Evolutionary conservation across 2,329 filamentous ascomycete genomes (phyloP), one percentile per base, ranked within the genome.

Genomic region (Phoma sp.): DNA sequence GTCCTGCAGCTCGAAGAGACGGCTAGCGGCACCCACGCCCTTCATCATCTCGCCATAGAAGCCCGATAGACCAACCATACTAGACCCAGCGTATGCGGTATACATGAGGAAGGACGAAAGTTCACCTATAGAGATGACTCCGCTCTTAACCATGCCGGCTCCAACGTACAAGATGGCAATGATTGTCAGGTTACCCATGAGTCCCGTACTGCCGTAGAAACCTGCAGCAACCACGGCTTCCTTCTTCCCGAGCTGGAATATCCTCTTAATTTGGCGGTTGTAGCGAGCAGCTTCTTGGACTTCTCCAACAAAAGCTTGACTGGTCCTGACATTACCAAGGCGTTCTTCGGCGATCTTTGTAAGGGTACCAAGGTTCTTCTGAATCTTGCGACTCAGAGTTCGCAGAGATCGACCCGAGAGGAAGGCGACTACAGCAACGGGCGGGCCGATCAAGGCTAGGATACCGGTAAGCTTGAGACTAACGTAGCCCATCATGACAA

Each of bases 21-120:
- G 89, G 69, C 90, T 96, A n/a, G 95, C 95, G 37, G 95, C 95
- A 68, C 96, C 95, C 4, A 96, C 94, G 37, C 96, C 96, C 76
- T 99, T 99, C 95, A 99, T 99, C 58, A 99, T 83, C 74, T 99
- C 95, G 0, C 93, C 96, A 77, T 97, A 99, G 78, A 99, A 99
- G 52, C 91, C 92, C 4, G 92, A 96, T 1, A 99, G 81, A 4
- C 95, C 95, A 65, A 98, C 96, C 61, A 99, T 85, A 76, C 91
- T 96, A 43, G 91, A 95, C 17, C 87, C 87, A 48, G 87, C 87
- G 65, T 88, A 98, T 3, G 91, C 94, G 3, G 93, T 96, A 76
- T 98, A 99, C 94, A 99, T 98, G 79, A 99, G 85, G 77, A 99
- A 99, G 0, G 92, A 96, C 1, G 95, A 96, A 38, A 99, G 79